These are phyloP conservation scores for Stephania cephalantha DNA, from an alignment of 164 flowering plant species.

Conservation along the genomic window DNA sequence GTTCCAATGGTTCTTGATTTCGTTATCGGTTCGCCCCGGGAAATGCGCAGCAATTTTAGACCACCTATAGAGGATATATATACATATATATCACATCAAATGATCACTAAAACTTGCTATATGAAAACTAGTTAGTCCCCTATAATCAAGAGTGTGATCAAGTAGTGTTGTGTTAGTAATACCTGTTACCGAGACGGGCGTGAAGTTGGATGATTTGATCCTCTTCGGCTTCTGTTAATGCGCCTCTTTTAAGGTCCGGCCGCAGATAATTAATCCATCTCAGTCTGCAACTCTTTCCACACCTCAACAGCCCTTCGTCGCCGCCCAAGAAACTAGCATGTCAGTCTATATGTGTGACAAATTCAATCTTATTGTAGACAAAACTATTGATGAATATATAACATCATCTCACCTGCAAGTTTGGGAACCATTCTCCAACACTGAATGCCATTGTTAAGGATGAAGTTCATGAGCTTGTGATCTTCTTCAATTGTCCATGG, in stretches of 20 bases:
- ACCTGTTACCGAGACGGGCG: conserved; percentile 63
- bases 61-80: conserved; percentile 39
- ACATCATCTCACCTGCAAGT: conserved; percentile 49
- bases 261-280: conserved; percentile 81
- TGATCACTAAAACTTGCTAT: not conserved
- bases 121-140: not conserved
- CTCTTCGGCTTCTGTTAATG: conserved; percentile 53
- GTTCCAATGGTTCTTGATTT: conserved; percentile 81
- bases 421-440: conserved; percentile 81
- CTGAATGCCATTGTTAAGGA: conserved; percentile 70
- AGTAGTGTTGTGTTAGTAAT: not conserved
- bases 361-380: not conserved
- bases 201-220: conserved; percentile 66
- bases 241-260: conserved; percentile 76
- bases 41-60: conserved; percentile 70
- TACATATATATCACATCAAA: not conserved
- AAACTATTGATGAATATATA: not conserved
- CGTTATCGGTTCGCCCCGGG: conserved; percentile 72
- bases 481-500: conserved; percentile 87
- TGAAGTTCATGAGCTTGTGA: conserved; percentile 64
- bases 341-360: not conserved
- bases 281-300: conserved; percentile 79
- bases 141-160: not conserved
- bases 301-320: conserved; percentile 54
- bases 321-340: not conserved